A percentile compares a stretch with the other conserved stretches of the same genome.
These are phyloP conservation scores for Tricholomella constricta DNA, from an alignment of 768 basidiomycete genomes.

Conservation along the genomic window DNA sequence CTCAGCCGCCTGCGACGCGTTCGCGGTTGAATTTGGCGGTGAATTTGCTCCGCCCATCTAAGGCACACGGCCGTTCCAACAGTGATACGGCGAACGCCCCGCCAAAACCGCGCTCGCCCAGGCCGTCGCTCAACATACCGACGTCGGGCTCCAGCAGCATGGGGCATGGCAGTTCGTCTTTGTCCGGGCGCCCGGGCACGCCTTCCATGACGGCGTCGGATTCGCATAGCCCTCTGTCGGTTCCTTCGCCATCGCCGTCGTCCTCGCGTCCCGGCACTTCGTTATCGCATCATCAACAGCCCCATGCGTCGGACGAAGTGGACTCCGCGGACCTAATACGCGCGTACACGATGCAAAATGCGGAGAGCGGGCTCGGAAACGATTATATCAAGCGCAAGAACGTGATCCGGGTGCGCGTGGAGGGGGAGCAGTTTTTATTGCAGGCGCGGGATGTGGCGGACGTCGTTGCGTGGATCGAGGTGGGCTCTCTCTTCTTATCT, in stretches of 20 bases:
- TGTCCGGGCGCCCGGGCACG: neutral
- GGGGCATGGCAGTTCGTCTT: no score
- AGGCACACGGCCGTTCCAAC: slow-evolving; percentile 33
- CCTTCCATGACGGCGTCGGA: neutral
- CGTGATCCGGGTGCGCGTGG: slow-evolving; percentile 87
- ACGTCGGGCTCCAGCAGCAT: neutral
- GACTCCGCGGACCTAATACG: slow-evolving; percentile 57
- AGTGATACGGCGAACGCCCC: slow-evolving; percentile 37
- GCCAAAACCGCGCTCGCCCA: slow-evolving; percentile 5
- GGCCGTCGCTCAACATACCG: slow-evolving; percentile 11
- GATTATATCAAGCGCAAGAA: slow-evolving; percentile 94
- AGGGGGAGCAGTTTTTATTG: slow-evolving; percentile 96
- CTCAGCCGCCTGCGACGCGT: slow-evolving; percentile 27
- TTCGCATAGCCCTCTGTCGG: neutral
- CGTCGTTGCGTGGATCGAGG: slow-evolving; percentile 97
- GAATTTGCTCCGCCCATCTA: slow-evolving; percentile 44
- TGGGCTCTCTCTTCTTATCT: slow-evolving; percentile 32
- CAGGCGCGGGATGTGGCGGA: slow-evolving; percentile 82
- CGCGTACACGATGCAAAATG: slow-evolving; percentile 81
- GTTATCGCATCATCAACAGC: neutral
- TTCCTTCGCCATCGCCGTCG: slow-evolving; percentile 6
- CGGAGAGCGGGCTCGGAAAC: slow-evolving; percentile 92
- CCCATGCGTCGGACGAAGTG: slow-evolving; percentile 24
- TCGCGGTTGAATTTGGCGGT: slow-evolving; percentile 46
- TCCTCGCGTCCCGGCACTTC: slow-evolving; percentile 11